Evolutionary conservation across 2,329 filamentous ascomycete species (phyloP), one percentile per base, ranked within the genome.

Genomic region (Cordyceps fumosorosea): DNA sequence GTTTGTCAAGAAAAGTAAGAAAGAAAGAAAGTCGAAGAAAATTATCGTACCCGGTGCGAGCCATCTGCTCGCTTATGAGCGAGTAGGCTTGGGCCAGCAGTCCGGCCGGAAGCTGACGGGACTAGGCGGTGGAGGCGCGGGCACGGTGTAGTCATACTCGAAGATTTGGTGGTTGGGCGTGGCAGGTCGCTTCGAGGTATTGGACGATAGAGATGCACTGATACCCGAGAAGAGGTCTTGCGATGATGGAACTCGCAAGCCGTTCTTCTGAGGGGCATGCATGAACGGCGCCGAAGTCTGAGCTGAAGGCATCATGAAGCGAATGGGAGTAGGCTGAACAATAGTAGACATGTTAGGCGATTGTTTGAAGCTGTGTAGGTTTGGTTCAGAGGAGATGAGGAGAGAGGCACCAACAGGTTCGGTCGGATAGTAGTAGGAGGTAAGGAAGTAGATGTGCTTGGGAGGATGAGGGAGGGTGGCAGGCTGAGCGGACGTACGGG

Each of bases 111-210:
- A 87, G 74, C 82, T 83, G 69, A 88, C 82, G 8, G 85, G 85
- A 67, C 82, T 86, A 14, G 85, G 84, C 22, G 85, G 85, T 14
- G 85, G 85, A 47, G 85, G 83, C 16, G 85, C 84, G n/a, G 85
- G 85, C 22, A 87, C 84, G 37, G 80, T 78, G 75, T 86, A 88
- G 72, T 87, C 84, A 63, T 82, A 76, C 68, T 85, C 81, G 65
- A 77, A 77, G 67, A 84, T 83, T 66, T 76, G 75, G 66, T 78
- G 81, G 64, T 79, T 75, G 0, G 82, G 81, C 3, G 79, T 77
- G 64, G 75, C 70, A 20, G 77, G 74, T n/a, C 74, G 73, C 60
- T 74, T 70, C 67, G 71, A 72, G 64, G 75, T 71, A 66, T 77
- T 77, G 63, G 77, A 76, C 50, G 75, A 69, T 51, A 85, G 75